Base-by-base conservation (phyloP, 2,329 filamentous ascomycete genomes). In the Fusarium newnesense region DNA sequence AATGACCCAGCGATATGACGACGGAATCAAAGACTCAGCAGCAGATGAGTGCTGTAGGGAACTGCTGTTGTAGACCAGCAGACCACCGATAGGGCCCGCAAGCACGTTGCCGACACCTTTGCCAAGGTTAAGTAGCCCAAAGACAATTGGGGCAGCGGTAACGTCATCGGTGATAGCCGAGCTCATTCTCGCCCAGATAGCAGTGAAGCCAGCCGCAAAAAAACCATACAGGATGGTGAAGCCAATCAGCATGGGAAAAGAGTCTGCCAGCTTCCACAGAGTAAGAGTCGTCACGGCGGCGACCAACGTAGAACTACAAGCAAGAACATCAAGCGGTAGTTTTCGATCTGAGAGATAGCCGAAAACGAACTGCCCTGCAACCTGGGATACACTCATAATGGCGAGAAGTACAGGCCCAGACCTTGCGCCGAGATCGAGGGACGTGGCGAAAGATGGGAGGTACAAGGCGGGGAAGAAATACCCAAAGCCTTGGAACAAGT, bases 351-450 rank as follows among this genome's bases (percentile, higher is more conserved):
- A 52, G 7, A 50, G n/a, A 24, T 50, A 50, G 9, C 47, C 28
- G 5, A 36, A 36, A 4, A 19, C 30, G 15, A 50, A 26, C 16
- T 50, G 47, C 3, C 30, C 47, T 9, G 30, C 9, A 9, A 50
- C 47, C 30, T 50, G 47, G 9, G 47, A 50, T 19, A 36, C 16
- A 5, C 47, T 50, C 47, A 36, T 50, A n/a, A 50, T 4, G 16
- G 47, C 30, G 47, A 50, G 47, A 3, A 50, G 47, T 6, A 50
- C 3, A 4, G 47, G 30, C 10, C 30, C 47, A 4, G 30, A 12
- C 4, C 3, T 50, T 32, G 8, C 30, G 1, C 30, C n/a, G 1
- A 50, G n/a, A 7, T 26, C 4, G 7, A 50, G n/a, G 1, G 47
- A 36, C 4, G 47, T 50, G 5, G 30, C n/a, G 10, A 26, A 50